Conservation (phyloP, 129 eudicot species). For the Artemisia tridentata region DNA sequence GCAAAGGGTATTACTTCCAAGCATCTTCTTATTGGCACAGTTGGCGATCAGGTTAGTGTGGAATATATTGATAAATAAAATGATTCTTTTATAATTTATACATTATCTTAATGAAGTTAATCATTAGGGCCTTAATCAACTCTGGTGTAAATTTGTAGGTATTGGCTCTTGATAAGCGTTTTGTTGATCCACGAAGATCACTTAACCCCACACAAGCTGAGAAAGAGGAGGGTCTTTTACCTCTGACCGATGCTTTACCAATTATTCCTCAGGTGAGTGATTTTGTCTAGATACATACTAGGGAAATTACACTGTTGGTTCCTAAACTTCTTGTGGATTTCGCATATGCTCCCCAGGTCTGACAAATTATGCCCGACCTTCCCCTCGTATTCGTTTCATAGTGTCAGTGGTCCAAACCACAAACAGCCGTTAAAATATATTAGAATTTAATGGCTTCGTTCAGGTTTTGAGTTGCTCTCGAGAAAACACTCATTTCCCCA, state of each 20-base stretch:
- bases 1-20: slow-evolving; percentile 93
- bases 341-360: no score
- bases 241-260: slow-evolving; percentile 90
- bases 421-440: no score
- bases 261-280: slow-evolving; percentile 94
- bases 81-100: not conserved
- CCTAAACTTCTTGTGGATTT: no score
- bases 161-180: slow-evolving; percentile 98
- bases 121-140: not conserved
- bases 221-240: slow-evolving; percentile 96
- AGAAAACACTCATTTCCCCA: no score
- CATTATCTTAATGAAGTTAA: no score
- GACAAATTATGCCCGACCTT: no score
- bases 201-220: slow-evolving; percentile 89
- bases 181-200: slow-evolving; percentile 89
- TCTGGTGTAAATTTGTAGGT: slow-evolving; percentile 45
- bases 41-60: slow-evolving; percentile 92
- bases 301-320: no score
- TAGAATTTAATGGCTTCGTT: no score
- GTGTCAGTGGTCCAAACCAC: no score
- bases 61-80: not conserved
- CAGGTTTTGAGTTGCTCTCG: no score
- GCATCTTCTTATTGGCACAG: slow-evolving; percentile 90
- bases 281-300: not conserved
- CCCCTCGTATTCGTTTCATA: no score